Evolutionary conservation across 163 green algal species (phyloP).

Genomic region (Coccomyxa subellipsoidea): DNA sequence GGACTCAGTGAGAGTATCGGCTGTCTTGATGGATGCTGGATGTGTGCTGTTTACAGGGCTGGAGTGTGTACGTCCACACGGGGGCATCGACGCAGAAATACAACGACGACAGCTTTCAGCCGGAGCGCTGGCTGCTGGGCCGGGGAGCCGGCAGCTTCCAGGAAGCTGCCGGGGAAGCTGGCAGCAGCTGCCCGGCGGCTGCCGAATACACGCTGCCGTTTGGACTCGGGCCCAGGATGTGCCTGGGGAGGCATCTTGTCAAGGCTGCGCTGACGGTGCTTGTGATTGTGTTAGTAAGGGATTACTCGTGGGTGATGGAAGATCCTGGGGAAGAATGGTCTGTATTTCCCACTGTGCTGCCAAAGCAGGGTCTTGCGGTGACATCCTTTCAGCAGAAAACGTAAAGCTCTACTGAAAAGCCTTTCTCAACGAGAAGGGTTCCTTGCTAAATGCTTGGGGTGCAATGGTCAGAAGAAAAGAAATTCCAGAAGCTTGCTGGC

Average conservation of each 20-base stretch:
- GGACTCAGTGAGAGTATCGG: no score
- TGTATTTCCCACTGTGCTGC: background rate
- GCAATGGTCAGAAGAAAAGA: no score
- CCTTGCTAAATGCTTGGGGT: no score
- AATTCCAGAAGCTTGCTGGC: no score
- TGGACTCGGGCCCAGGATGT: background rate
- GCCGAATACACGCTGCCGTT: background rate
- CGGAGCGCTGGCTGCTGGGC: background rate
- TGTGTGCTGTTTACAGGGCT: background rate
- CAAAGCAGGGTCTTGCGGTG: background rate
- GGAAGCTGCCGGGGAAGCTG: background rate
- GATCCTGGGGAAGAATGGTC: background rate
- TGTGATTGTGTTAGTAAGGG: background rate
- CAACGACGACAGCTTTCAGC: constrained; percentile 3
- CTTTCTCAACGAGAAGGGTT: no score
- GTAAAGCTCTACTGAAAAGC: no score
- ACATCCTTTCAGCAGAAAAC: background rate
- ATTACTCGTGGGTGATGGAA: background rate
- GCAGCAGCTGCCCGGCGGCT: background rate
- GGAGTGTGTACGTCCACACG: background rate
- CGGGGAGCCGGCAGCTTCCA: background rate
- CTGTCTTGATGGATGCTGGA: no score
- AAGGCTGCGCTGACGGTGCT: background rate
- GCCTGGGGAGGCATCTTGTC: background rate
- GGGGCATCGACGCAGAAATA: background rate